Conservation (phyloP, 495 filamentous ascomycete genomes). For the Hypoxylon rickii region DNA sequence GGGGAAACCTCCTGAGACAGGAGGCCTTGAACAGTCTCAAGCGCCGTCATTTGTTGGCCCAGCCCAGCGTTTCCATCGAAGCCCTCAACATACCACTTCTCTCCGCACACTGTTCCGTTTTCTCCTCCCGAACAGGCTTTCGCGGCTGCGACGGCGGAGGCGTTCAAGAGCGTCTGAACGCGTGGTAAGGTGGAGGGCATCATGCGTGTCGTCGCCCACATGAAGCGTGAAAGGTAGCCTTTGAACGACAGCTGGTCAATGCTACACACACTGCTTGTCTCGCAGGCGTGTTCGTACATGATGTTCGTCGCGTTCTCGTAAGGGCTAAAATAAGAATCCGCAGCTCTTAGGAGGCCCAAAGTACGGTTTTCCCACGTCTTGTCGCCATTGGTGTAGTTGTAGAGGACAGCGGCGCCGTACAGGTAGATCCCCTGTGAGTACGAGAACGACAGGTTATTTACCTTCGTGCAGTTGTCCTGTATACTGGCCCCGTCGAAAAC, state of each 20-base stretch:
- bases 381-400: constrained; percentile 62
- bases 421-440: constrained; percentile 71
- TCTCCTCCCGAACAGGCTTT: constrained; percentile 63
- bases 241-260: constrained; percentile 80
- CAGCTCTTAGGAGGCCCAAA: constrained; percentile 50
- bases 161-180: constrained; percentile 57
- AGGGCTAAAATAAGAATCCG: constrained; percentile 40
- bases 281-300: constrained; percentile 77
- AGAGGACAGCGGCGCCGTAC: constrained; percentile 68
- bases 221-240: constrained; percentile 76
- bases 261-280: constrained; percentile 64
- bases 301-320: constrained; percentile 53
- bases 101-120: constrained; percentile 65
- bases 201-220: constrained; percentile 65
- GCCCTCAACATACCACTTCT: constrained; percentile 65
- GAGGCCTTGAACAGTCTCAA: constrained; percentile 68
- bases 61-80: constrained; percentile 66
- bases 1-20: constrained; percentile 44
- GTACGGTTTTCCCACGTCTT: constrained; percentile 57
- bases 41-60: constrained; percentile 73
- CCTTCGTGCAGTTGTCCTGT: constrained; percentile 48
- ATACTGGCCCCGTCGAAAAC: constrained; percentile 62
- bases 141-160: constrained; percentile 68
- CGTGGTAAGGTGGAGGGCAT: constrained; percentile 57
- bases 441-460: constrained; percentile 58